Evolutionary conservation across 148 eudicot species (phyloP).

Genomic region (Heliosperma pusillum): DNA sequence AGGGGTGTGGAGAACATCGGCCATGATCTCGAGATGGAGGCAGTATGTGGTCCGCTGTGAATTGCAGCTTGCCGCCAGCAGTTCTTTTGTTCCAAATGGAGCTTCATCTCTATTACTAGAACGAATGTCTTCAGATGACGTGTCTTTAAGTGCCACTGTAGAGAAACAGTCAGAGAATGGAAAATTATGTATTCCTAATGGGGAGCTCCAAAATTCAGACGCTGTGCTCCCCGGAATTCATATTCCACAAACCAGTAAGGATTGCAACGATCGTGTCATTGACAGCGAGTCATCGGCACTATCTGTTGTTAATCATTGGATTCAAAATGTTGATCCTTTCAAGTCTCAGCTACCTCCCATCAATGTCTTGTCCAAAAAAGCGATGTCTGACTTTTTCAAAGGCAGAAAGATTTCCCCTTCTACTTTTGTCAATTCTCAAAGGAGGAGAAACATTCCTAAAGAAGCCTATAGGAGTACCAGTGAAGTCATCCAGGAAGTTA

Average conservation of each 20-base stretch:
- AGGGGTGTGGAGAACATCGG: conserved; percentile 85
- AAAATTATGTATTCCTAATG: conserved; percentile 24
- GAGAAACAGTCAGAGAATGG: conserved; percentile 26
- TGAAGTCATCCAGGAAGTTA: conserved; percentile 28
- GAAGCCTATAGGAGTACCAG: conserved; percentile 27
- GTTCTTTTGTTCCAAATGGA: conserved; percentile 27
- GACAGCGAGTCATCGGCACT: not conserved
- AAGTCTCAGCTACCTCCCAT: conserved; percentile 73
- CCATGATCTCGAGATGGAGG: conserved; percentile 92
- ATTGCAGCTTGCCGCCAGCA: conserved; percentile 32
- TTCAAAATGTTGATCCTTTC: conserved; percentile 54
- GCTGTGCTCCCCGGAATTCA: conserved; percentile 22
- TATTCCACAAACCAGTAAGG: conserved; percentile 35
- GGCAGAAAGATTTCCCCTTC: conserved; percentile 54
- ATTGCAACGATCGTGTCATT: conserved; percentile 17
- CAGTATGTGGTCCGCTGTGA: conserved; percentile 51
- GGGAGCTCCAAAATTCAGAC: conserved; percentile 17
- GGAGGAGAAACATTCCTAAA: conserved; percentile 38
- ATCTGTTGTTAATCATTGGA: conserved; percentile 20
- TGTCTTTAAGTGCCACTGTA: conserved; percentile 20
- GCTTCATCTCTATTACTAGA: conserved; percentile 12
- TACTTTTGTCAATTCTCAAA: conserved; percentile 33
- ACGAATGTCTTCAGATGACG: conserved; percentile 19
- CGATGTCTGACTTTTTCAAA: conserved; percentile 62
- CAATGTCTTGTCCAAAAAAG: conserved; percentile 65